These are phyloP conservation scores for Mycena polygramma DNA, from an alignment of 768 basidiomycete species.

Conservation along the genomic window DNA sequence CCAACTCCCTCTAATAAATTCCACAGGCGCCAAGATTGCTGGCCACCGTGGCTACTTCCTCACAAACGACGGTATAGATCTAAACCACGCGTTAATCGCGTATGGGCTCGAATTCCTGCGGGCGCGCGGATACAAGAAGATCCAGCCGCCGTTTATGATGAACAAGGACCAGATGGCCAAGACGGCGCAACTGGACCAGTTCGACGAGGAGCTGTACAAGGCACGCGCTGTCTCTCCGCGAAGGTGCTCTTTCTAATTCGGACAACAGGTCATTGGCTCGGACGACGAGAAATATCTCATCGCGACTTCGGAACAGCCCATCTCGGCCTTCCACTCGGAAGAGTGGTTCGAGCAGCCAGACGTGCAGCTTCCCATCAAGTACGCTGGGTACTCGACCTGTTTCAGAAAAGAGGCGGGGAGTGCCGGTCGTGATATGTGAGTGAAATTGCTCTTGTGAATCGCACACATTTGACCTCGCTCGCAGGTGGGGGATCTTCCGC, in stretches of 20 bases:
- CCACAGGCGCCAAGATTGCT: conserved; percentile 85
- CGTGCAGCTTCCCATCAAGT: conserved; percentile 91
- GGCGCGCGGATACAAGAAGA: conserved; percentile 87
- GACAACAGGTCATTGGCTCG: conserved; percentile 78
- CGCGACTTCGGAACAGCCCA: conserved; percentile 98
- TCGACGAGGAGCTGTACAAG: conserved; percentile 99
- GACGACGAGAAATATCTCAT: conserved; percentile 99
- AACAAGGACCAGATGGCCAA: conserved; percentile 97
- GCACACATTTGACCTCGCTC: too few species aligned
- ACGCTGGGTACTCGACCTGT: conserved; percentile 92
- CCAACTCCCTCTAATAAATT: background rate
- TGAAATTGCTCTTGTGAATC: too few species aligned
- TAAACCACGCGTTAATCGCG: conserved; percentile 95
- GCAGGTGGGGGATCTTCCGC: conserved; percentile 95
- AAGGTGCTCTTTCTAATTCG: background rate
- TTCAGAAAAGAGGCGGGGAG: conserved; percentile 99
- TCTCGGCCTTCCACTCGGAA: conserved; percentile 94
- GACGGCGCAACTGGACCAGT: conserved; percentile 97
- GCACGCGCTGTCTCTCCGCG: conserved; percentile 49
- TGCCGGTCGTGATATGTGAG: conserved; percentile 93
- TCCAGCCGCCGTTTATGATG: conserved; percentile 99
- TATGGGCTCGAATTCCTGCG: conserved; percentile 96
- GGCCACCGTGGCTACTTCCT: conserved; percentile 98
- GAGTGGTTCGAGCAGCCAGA: conserved; percentile 98
- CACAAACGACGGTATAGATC: conserved; percentile 94